Evolutionary conservation across 2,329 filamentous ascomycete genomes (phyloP), one percentile per base, ranked within the genome.

Genomic region (Elsinoe necatrix): DNA sequence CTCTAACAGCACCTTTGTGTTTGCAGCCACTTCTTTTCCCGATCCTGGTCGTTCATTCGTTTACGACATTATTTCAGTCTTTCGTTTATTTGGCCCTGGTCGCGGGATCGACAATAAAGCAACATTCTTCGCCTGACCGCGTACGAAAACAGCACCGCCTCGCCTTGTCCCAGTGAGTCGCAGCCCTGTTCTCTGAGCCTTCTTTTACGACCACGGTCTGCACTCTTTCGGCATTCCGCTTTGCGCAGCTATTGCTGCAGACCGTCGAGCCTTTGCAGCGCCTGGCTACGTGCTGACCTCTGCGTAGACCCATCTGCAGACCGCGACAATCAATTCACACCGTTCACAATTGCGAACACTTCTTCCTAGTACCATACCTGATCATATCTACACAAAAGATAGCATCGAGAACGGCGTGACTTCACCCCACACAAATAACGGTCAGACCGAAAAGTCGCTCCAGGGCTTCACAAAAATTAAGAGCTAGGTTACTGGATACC

Each of bases 101-200:
- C 48, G 48, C 48, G 16, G 48, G 48, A 52, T 52, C 48, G 48
- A 52, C 48, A 52, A 21, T 52, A 21, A 37, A 39, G 45, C 45
- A 37, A 52, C 48, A 52, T 39, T 39, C 48, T 52, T 52, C 29
- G 48, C 48, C 48, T 52, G 31, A 52, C 29, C 48, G 34, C 20
- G 29, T 52, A 20, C 48, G 48, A 34, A 50, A 50, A 31, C 45
- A 50, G 45, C 45, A 52, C 48, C 48, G 48, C 48, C 45, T 29
- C 45, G 45, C 45, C 45, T 50, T 34, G 45, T 25, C 25, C 31
- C 8, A 18, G 48, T 52, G 31, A 52, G 48, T 52, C 29, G 29
- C 48, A 52, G 48, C 48, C 41, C 48, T 52, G 34, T 52, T 18
- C 20, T 23, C 9, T 20, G 48, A 35, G 48, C 27, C 29, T 35